Conservation (phyloP, 495 filamentous ascomycete genomes). For the Niebla homalea region DNA sequence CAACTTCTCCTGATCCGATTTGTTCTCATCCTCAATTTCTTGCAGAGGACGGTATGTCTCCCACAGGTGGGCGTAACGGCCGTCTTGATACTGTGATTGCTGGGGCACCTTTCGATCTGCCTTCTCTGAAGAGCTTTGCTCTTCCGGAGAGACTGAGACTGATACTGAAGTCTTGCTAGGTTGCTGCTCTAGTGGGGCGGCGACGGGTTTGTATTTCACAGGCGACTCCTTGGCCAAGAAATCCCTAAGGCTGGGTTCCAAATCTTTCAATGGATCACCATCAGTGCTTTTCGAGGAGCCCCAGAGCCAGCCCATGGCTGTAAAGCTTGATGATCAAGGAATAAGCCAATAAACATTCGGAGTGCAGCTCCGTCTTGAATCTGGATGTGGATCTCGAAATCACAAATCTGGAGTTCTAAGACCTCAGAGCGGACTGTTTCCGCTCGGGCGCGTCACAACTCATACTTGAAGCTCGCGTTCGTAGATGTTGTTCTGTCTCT, state of each 20-base stretch:
- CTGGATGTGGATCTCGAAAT: too few relatives aligned
- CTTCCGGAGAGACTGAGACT: slow-evolving; percentile 16
- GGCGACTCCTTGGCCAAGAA: slow-evolving; percentile 77
- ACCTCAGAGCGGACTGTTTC: too few relatives aligned
- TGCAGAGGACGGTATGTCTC: slow-evolving; percentile 61
- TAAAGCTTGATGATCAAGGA: too few relatives aligned
- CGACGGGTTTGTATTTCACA: slow-evolving; percentile 49
- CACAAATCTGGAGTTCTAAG: too few relatives aligned
- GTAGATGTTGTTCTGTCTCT: too few relatives aligned
- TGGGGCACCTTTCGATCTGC: slow-evolving; percentile 27
- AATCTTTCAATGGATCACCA: slow-evolving; percentile 62
- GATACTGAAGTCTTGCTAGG: slow-evolving; percentile 9
- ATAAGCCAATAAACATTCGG: too few relatives aligned
- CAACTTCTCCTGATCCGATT: slow-evolving; percentile 61
- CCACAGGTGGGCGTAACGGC: slow-evolving; percentile 91
- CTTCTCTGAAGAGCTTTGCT: slow-evolving; percentile 24
- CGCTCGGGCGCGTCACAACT: too few relatives aligned
- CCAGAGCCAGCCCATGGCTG: slow-evolving; percentile 64
- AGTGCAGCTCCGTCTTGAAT: too few relatives aligned
- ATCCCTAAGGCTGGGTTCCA: slow-evolving; percentile 72
- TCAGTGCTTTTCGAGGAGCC: slow-evolving; percentile 28
- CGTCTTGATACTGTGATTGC: slow-evolving; percentile 57
- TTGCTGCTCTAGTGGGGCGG: slow-evolving; percentile 17
- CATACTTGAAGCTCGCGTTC: too few relatives aligned
- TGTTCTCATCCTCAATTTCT: slow-evolving; percentile 46